Percentiles rank a stretch among this genome's conserved stretches.
These are phyloP conservation scores for Asterochloris sp. DNA, from an alignment of 139 green algal genomes.

Conservation along the genomic window DNA sequence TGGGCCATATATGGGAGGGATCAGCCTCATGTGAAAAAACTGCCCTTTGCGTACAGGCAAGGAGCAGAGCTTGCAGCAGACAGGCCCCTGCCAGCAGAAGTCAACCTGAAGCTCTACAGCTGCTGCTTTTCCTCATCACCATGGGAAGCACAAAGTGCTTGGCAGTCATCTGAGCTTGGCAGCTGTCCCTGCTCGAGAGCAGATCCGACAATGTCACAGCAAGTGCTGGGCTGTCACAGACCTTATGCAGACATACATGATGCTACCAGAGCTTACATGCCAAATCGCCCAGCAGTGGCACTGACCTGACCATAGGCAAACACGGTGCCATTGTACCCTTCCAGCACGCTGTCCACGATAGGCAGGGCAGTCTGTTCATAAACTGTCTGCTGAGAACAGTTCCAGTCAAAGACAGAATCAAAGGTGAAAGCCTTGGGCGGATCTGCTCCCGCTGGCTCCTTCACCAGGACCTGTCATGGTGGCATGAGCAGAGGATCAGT, in stretches of 20 bases:
- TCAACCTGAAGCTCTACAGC: too few species aligned
- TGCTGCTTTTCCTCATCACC: too few species aligned
- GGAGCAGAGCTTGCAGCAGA: too few species aligned
- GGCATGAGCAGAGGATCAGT: slow-evolving; percentile 40
- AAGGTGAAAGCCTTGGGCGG: slow-evolving; percentile 71
- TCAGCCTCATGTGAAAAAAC: too few species aligned
- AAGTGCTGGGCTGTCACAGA: slow-evolving; percentile 17
- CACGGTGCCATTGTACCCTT: slow-evolving; percentile 83
- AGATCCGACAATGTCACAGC: slow-evolving; percentile 52
- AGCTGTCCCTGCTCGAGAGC: too few species aligned
- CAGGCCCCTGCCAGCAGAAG: too few species aligned
- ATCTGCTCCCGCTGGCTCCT: neutral
- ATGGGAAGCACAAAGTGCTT: too few species aligned
- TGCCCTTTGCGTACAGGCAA: too few species aligned
- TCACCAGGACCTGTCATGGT: slow-evolving; percentile 15
- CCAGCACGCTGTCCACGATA: slow-evolving; percentile 73
- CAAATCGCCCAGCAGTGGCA: slow-evolving; percentile 22
- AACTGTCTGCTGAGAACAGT: slow-evolving; percentile 57
- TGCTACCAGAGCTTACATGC: neutral
- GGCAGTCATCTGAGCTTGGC: too few species aligned
- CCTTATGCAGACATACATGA: neutral
- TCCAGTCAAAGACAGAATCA: slow-evolving; percentile 73
- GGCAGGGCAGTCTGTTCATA: slow-evolving; percentile 61
- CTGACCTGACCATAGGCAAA: slow-evolving; percentile 53
- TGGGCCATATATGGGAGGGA: too few species aligned